Evolutionary conservation across 345 rosid genomes (phyloP).

Genomic region (Microthlaspi erraticum): DNA sequence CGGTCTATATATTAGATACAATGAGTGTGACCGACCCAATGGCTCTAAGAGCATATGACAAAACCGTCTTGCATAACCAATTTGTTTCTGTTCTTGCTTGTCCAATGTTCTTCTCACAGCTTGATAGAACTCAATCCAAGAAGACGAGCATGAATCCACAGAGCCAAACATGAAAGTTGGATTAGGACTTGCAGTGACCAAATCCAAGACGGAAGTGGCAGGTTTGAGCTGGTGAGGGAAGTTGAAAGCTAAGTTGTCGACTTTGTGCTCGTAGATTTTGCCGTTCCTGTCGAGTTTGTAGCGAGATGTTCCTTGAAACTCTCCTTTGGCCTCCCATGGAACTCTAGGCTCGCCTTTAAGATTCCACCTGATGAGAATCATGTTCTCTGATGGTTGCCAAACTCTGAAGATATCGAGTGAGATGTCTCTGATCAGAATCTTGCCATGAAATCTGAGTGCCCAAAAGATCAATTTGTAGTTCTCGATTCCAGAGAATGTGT

Average conservation of each 20-base stretch:
- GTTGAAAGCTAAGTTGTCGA: slow-evolving; percentile 89
- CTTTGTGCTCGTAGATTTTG: slow-evolving; percentile 88
- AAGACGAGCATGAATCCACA: slow-evolving; percentile 57
- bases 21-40: slow-evolving; percentile 19
- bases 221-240: slow-evolving; percentile 78
- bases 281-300: slow-evolving; percentile 89
- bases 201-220: slow-evolving; percentile 75
- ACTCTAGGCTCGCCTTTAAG: slow-evolving; percentile 87
- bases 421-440: slow-evolving; percentile 75
- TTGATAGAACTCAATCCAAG: slow-evolving; percentile 74
- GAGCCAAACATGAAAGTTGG: slow-evolving; percentile 77
- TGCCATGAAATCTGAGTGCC: slow-evolving; percentile 93
- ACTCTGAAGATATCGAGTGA: slow-evolving; percentile 80
- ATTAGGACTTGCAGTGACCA: slow-evolving; percentile 85
- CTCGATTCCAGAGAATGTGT: slow-evolving; percentile 80
- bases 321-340: slow-evolving; percentile 96
- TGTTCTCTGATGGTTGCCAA: slow-evolving; percentile 98
- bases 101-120: slow-evolving; percentile 68
- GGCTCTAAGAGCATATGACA: slow-evolving; percentile 61
- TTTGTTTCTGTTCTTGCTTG: slow-evolving; percentile 49
- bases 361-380: slow-evolving; percentile 91
- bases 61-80: slow-evolving; percentile 55
- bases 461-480: slow-evolving; percentile 86
- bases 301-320: slow-evolving; percentile 92
- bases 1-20: slow-evolving; percentile 40